Evolutionary conservation across 148 eudicot genomes (phyloP).

Genomic region (Salicornia ramosissima): DNA sequence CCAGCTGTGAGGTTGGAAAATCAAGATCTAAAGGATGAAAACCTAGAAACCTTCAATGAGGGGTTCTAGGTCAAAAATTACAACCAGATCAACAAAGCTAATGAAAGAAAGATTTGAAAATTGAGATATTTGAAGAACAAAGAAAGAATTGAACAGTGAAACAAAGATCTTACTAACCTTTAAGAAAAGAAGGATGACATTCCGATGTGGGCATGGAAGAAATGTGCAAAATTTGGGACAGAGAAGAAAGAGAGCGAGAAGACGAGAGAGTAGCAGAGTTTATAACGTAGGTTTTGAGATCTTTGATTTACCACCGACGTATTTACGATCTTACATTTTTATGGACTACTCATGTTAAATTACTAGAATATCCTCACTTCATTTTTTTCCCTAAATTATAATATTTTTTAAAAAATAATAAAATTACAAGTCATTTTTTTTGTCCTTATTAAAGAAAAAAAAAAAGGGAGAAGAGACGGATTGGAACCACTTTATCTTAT

Average conservation of each 20-base stretch:
- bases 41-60: conserved; percentile 11
- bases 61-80: too few species aligned
- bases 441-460: too few species aligned
- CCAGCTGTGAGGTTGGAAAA: neutral
- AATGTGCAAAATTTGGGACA: neutral
- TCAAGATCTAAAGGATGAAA: neutral
- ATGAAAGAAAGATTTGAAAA: neutral
- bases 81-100: conserved; percentile 2
- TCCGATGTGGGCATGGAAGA: neutral
- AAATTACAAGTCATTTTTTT: too few species aligned
- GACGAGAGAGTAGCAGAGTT: neutral
- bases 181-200: neutral
- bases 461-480: too few species aligned
- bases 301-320: conserved; percentile 18
- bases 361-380: neutral
- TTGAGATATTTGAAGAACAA: neutral
- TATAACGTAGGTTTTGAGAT: conserved; percentile 1
- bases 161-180: conserved; percentile 2
- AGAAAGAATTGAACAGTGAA: neutral
- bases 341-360: neutral
- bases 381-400: too few species aligned
- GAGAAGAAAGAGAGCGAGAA: neutral
- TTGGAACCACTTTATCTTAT: too few species aligned
- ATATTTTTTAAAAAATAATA: too few species aligned
- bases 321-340: neutral